phyloP scores from a whole-genome alignment of 805 yeast species.

The Zygotorulaspora danielsina region DNA sequence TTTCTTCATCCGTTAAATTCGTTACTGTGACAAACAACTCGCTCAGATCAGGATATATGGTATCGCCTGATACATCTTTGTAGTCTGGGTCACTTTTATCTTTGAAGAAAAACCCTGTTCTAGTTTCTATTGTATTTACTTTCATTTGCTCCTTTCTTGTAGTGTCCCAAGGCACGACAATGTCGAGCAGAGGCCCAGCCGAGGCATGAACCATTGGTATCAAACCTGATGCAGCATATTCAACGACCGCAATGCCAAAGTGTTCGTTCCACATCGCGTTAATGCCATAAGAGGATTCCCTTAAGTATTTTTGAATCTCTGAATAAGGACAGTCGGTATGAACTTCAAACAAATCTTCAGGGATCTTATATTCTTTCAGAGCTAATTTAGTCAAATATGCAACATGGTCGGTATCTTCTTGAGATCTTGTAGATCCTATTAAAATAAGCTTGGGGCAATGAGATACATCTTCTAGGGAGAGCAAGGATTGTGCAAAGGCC shows the following conservation, averaged over 20 bases:
- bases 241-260: slow-evolving; percentile 96
- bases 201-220: slow-evolving; percentile 90
- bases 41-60: slow-evolving; percentile 45
- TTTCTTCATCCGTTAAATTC: slow-evolving; percentile 37
- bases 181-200: slow-evolving; percentile 91
- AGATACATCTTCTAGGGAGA: slow-evolving; percentile 5
- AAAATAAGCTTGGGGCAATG: slow-evolving; percentile 57
- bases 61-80: slow-evolving; percentile 16
- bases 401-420: slow-evolving; percentile 59
- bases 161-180: slow-evolving; percentile 56
- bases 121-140: slow-evolving; percentile 38
- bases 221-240: slow-evolving; percentile 78
- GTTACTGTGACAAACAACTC: slow-evolving; percentile 46
- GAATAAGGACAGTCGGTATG: slow-evolving; percentile 71
- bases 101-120: slow-evolving; percentile 78
- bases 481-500: slow-evolving; percentile 57
- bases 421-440: slow-evolving; percentile 79
- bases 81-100: slow-evolving; percentile 71
- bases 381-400: slow-evolving; percentile 44
- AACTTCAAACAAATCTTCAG: slow-evolving; percentile 45
- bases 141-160: slow-evolving; percentile 25
- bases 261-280: slow-evolving; percentile 99
- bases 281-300: slow-evolving; percentile 64
- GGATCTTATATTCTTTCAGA: slow-evolving; percentile 38
- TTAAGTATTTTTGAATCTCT: slow-evolving; percentile 51